These are phyloP conservation scores for Saururus chinensis DNA, from an alignment of 164 flowering plant genomes.

Conservation along the genomic window DNA sequence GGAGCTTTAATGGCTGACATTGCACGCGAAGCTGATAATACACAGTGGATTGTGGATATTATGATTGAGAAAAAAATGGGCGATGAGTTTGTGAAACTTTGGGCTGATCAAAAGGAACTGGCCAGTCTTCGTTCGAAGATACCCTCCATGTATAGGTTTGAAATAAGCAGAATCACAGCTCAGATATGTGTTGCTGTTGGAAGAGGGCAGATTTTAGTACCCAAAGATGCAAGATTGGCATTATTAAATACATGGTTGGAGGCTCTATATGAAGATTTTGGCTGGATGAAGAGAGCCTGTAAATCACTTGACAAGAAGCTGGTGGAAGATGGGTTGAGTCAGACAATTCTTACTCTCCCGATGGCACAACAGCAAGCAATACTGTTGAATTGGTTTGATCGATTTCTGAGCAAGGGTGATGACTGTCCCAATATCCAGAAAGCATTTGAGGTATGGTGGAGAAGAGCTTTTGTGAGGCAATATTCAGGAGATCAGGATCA, in stretches of 20 bases:
- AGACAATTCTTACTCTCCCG: constrained; percentile 77
- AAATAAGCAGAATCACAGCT: constrained; percentile 81
- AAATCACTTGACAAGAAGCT: constrained; percentile 62
- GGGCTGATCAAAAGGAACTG: constrained; percentile 92
- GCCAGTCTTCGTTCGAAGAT: constrained; percentile 69
- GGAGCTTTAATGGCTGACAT: constrained; percentile 64
- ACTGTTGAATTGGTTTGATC: constrained; percentile 68
- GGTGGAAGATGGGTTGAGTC: constrained; percentile 78
- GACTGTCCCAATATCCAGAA: constrained; percentile 83
- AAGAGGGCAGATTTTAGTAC: constrained; percentile 59
- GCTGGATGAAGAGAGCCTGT: constrained; percentile 72
- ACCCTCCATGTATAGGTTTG: constrained; percentile 70
- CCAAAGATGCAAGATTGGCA: constrained; percentile 47
- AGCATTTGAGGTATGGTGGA: constrained; percentile 97
- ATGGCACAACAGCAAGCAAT: constrained; percentile 62
- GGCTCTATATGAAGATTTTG: constrained; percentile 78
- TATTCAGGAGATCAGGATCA: constrained; percentile 19
- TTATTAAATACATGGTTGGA: constrained; percentile 80
- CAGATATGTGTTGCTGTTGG: constrained; percentile 74
- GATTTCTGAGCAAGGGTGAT: constrained; percentile 68
- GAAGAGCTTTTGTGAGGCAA: constrained; percentile 67
- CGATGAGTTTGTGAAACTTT: constrained; percentile 73
- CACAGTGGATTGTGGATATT: constrained; percentile 80
- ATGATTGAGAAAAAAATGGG: constrained; percentile 54
- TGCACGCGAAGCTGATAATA: constrained; percentile 77